Base-by-base conservation (phyloP, 2,329 filamentous ascomycete genomes). In the Colletotrichum falcatum region DNA sequence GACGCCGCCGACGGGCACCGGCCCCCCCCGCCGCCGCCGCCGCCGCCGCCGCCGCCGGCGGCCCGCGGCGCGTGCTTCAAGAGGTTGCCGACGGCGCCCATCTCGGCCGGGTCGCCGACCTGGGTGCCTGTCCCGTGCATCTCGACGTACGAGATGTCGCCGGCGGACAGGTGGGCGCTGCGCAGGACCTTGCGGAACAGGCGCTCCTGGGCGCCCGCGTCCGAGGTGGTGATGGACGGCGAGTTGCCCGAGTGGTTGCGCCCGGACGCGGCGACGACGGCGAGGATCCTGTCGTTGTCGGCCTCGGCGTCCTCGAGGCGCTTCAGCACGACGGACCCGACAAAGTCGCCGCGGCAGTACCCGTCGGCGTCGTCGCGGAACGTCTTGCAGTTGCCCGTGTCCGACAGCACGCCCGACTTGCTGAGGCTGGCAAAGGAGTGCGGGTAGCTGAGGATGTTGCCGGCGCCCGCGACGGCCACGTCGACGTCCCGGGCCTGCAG, bases 261-360 rank as follows among this genome's bases (percentile, higher is more conserved):
- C 0, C 76, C 80, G 0, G 80, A 81, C 1, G 76, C 79, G 0
- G 78, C 71, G 35, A 87, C 82, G 2, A 84, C 77, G 16, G 80
- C 83, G 1, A 81, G 74, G 23, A 86, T 79, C 0, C 77, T 77
- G 73, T 90, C 84, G 0, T 82, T 81, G 48, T 87, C 85, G 5
- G 74, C 74, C 0, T 88, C 46, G 0, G 87, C 87, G 58, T 83
- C 77, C 1, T 79, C 76, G 0, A 88, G 77, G 0, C 74, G 78
- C 77, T 88, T 89, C 0, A 89, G 68, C 1, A 87, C 72, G 0
- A 89, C 72, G 0, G 79, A 73, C 0, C 76, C 83, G 1, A 81
- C 76, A 0, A 83, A 86, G 53, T 89, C 87, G 0, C 82, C 84
- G 1, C 86, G 80, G 11, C 81, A 85, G 72, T 88, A 89, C 0